Evolutionary conservation across 2,329 filamentous ascomycete species (phyloP).

Genomic region (Aspergillus fischeri): DNA sequence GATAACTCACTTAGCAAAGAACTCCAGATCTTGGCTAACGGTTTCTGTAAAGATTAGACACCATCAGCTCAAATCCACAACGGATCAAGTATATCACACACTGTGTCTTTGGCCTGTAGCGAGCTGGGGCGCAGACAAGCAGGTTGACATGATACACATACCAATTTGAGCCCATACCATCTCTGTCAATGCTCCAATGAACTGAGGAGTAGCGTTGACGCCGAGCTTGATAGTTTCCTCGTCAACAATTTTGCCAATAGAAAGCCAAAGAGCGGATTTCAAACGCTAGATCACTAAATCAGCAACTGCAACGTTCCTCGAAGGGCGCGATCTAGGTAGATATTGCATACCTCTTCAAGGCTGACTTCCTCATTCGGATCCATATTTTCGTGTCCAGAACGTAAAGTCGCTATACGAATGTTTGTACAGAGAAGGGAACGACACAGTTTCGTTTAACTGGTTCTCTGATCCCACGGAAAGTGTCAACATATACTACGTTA

Average conservation of each 20-base stretch:
- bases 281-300: slow-evolving; percentile 56
- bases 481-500: background rate
- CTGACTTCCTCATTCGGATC: slow-evolving; percentile 27
- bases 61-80: slow-evolving; percentile 5
- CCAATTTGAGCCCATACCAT: slow-evolving; percentile 84
- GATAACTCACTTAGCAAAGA: slow-evolving; percentile 52
- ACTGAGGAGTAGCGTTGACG: slow-evolving; percentile 86
- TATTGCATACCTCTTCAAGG: slow-evolving; percentile 31
- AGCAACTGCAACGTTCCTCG: background rate
- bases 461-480: background rate
- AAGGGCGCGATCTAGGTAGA: background rate
- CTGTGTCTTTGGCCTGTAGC: background rate
- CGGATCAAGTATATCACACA: background rate
- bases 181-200: slow-evolving; percentile 80
- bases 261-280: slow-evolving; percentile 80
- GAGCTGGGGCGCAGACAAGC: background rate
- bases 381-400: slow-evolving; percentile 10
- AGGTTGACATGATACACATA: slow-evolving; percentile 36
- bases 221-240: slow-evolving; percentile 69
- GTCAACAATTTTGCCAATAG: slow-evolving; percentile 83
- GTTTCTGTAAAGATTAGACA: slow-evolving; percentile 39
- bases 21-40: slow-evolving; percentile 58
- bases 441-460: background rate
- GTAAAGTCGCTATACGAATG: background rate
- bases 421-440: background rate